These are phyloP conservation scores for Lepiota subincarnata DNA, from an alignment of 768 basidiomycete genomes.

Conservation along the genomic window DNA sequence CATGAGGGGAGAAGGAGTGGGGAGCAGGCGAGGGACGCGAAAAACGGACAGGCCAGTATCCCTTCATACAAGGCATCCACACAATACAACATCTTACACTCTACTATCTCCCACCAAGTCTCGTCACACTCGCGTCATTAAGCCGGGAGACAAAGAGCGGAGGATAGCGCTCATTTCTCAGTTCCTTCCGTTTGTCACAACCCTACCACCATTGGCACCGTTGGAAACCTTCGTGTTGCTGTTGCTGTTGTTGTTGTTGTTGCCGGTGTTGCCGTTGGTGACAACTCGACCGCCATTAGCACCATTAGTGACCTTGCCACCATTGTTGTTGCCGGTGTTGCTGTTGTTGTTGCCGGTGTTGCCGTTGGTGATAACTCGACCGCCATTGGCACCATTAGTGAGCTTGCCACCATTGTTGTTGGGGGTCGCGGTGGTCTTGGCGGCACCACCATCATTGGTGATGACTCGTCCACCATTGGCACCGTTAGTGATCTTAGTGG, in stretches of 20 bases:
- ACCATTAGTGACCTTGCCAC: neutral
- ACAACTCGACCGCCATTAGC: neutral
- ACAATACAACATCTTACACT: no score
- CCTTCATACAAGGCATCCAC: no score
- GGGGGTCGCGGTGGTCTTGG: neutral
- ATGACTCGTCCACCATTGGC: neutral
- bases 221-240: neutral
- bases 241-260: neutral
- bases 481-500: neutral
- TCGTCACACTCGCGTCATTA: no score
- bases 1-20: no score
- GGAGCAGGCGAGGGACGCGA: no score
- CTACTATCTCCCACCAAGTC: no score
- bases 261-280: neutral
- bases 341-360: neutral
- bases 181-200: no score
- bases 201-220: neutral
- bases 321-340: neutral
- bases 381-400: neutral
- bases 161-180: no score
- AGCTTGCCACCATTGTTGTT: neutral
- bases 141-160: no score
- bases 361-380: neutral
- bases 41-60: no score
- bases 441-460: neutral